Base-by-base conservation (phyloP, 306 rosid species). In the Acacia confusa region DNA sequence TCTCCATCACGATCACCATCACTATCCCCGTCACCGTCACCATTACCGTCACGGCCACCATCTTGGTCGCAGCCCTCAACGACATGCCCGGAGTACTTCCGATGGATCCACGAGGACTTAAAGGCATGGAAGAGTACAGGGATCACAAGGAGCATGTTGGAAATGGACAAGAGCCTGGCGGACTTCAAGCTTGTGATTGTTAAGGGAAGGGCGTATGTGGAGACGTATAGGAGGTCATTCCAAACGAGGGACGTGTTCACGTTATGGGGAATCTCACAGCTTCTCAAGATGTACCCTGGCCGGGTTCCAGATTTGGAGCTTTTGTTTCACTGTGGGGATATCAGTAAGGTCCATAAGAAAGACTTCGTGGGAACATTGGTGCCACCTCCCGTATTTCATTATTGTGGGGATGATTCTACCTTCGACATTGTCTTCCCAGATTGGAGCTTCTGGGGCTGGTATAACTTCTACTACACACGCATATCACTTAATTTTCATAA, bases 381-480 rank as follows among this genome's bases (percentile, higher is more conserved):
- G 53, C 82, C 84, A 19, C 92, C 92, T 9, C 90, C 92, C 4
- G 6, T 89, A 20, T 89, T 89, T 70, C 92, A 86, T 78, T 89
- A 86, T 2, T 84, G 92, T 83, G 88, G 81, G 25, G 70, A 85
- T 0, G 68, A 82, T 4, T 15, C 74, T 15, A 48, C 85, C 1
- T 60, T 75, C 28, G 92, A 89, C 24, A 86, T 89, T 67, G 88
- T 83, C 36, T 86, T 89, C 71, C 92, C 92, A 43, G 92, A 89
- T 1, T 89, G 92, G 92, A 38, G 87, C 81, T 89, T 84, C 86
- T 89, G 90, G 92, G 92, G 90, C 66, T 86, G 92, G 92, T 89
- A 89, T 82, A 75, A 78, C 50, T 82, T 79, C 83, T 76, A 2
- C 17, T 36, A 36, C 40, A 4, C 1, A 27, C 10, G n/a, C n/a